Evolutionary conservation across 768 basidiomycete species (phyloP).

Genomic region (Amanita pseudoporphyria): DNA sequence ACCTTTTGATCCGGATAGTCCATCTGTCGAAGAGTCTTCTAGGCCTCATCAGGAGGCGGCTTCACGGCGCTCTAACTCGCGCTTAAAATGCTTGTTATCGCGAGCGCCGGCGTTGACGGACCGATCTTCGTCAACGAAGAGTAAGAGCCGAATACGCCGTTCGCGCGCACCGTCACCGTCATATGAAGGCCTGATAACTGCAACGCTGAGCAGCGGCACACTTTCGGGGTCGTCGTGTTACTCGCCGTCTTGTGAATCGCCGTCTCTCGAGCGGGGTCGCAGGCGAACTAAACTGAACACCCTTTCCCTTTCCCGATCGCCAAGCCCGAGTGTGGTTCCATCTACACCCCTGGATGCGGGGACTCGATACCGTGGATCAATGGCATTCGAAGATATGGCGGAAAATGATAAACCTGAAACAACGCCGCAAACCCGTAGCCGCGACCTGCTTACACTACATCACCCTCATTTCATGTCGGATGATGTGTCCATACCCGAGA

Average conservation of each 20-base stretch:
- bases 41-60: conserved; percentile 20
- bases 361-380: conserved; percentile 10
- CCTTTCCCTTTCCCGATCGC: conserved; percentile 30
- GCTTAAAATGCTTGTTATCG: conserved; percentile 38
- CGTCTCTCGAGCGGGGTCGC: conserved; percentile 25
- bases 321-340: conserved; percentile 38
- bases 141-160: conserved; percentile 29
- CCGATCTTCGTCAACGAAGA: conserved; percentile 29
- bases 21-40: conserved; percentile 6
- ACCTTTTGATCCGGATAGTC: conserved; percentile 4
- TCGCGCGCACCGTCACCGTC: conserved; percentile 21
- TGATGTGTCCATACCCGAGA: conserved; percentile 4
- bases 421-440: background rate
- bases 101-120: conserved; percentile 34
- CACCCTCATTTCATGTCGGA: conserved; percentile 1
- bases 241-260: conserved; percentile 18
- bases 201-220: conserved; percentile 12
- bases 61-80: conserved; percentile 30
- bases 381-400: conserved; percentile 8
- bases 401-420: conserved; percentile 11
- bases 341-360: conserved; percentile 32
- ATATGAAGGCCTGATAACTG: conserved; percentile 9
- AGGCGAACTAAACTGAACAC: conserved; percentile 15
- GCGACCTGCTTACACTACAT: background rate
- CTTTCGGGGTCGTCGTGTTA: conserved; percentile 19